Conservation (phyloP, 2,329 filamentous ascomycete genomes). For the Aspergillus sp. region DNA sequence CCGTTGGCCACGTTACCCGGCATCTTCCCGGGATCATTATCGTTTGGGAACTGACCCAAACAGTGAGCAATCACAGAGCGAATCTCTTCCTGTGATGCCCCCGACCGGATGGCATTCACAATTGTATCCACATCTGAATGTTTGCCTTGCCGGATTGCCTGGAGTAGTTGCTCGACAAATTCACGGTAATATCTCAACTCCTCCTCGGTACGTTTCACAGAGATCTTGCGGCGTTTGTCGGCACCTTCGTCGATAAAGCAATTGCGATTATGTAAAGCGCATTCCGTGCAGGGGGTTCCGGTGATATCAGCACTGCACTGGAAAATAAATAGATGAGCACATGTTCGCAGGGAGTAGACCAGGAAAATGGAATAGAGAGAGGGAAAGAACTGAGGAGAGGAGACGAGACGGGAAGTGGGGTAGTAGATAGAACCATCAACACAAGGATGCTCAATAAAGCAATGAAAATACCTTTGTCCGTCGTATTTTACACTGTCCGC, state of each 20-base stretch:
- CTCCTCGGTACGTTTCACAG: conserved; percentile 23
- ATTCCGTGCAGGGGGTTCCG: conserved; percentile 29
- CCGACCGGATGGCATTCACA: not conserved
- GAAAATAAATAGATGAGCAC: conserved; percentile 8
- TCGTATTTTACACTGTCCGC: conserved; percentile 32
- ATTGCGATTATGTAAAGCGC: conserved; percentile 24
- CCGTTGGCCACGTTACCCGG: too few species aligned
- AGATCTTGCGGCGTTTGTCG: conserved; percentile 34
- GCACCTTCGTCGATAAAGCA: conserved; percentile 29
- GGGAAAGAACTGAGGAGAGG: not conserved
- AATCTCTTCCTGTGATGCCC: not conserved
- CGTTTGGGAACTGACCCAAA: too few species aligned
- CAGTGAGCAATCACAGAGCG: too few species aligned
- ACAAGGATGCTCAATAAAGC: not conserved
- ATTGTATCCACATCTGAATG: conserved; percentile 1
- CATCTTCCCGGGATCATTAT: too few species aligned
- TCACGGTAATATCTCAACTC: conserved; percentile 8
- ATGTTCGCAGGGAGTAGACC: not conserved
- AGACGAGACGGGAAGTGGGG: not conserved
- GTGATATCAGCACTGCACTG: conserved; percentile 25
- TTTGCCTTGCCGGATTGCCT: not conserved
- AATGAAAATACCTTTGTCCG: conserved; percentile 29
- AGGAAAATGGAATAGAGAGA: not conserved
- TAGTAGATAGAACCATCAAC: too few species aligned
- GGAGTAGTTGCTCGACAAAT: conserved; percentile 2